Evolutionary conservation across 306 rosid species (phyloP), one percentile per base, ranked within the genome.

Genomic region (Comarum palustre): DNA sequence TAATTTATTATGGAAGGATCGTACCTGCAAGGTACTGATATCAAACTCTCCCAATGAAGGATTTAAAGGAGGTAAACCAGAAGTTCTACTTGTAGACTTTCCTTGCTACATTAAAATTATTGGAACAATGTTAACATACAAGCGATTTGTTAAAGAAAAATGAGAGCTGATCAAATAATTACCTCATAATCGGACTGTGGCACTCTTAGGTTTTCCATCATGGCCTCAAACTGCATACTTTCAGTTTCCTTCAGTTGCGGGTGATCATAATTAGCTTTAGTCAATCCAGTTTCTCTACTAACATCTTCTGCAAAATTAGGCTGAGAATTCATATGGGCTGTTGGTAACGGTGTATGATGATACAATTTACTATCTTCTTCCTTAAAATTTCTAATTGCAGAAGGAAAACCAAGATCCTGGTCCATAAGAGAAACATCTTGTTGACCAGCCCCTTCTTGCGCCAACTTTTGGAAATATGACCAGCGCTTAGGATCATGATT

Each of bases 391-490:
- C 82, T 75, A 38, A 74, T 57, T 8, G 80, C 73, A 64, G 93
- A 62, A 13, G 89, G 66, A 75, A 82, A 89, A 50, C 75, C 85
- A 67, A 78, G 80, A 82, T 90, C 97, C 87, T 90, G 96, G 79
- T 87, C 96, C 36, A 90, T 86, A 73, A 87, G 90, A 76, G 96
- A 90, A 50, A 82, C 84, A 63, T 87, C 88, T 62, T 77, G 80
- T 69, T 75, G 86, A 86, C 64, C 85, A 71, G 74, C 82, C 66
- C 92, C 93, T 43, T 87, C 96, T 80, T 86, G 88, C n/a, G 93
- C 98, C 76, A 93, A 81, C 81, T 86, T 89, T 75, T 89, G 93
- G 77, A 93, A 89, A 90, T 83, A 90, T 70, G 98, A 83, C 98
- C 97, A 93, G 64, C 41, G 76, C 82, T 86, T 89, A 41, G 90